Base-by-base conservation (phyloP, 2,329 filamentous ascomycete species). In the Penicillium sp. region DNA sequence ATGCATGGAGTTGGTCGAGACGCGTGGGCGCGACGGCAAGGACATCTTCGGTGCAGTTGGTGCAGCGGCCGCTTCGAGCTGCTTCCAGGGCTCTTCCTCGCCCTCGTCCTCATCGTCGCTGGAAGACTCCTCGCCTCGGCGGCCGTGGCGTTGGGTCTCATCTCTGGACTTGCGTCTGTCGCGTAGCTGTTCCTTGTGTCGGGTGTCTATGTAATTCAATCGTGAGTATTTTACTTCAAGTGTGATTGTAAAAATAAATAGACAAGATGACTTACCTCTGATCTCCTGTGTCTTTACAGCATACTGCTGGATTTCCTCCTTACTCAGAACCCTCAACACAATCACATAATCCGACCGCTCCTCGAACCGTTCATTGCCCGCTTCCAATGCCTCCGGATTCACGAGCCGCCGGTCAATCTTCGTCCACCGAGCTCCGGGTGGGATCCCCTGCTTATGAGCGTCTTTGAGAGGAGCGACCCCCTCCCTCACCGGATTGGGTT, bases 401-500 rank as follows among this genome's bases (percentile, higher is more conserved):
- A 97, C 92, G 53, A 96, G 82, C 62, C 88, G 86, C 54, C 92
- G 86, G 69, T 88, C 90, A 69, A 97, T 92, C 77, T 94, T 96
- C 44, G 92, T 97, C 92, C 92, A 97, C 52, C 91, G 84, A 33
- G 92, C 92, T 55, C 88, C 89, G 0, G 86, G 76, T 0, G 89
- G 89, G 31, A 91, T 89, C 37, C 90, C 88, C 59, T 87, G 85
- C 53, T 73, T 75, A 72, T 88, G 86, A 46, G 90, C 87, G 69
- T 96, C 91, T 75, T 96, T 96, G 69, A 96, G 84, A n/a, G 92
- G 92, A 2, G 92, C 91, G 7, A 96, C 93, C 16, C 92, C 93
- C 72, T 97, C 93, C 19, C 92, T 84, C 35, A 95, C 82, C 0
- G 90, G 88, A 62, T 91, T 88, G 0, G 85, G 84, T 59, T 96